Base-by-base conservation (phyloP, 441 rosid genomes). In the Breynia disticha region DNA sequence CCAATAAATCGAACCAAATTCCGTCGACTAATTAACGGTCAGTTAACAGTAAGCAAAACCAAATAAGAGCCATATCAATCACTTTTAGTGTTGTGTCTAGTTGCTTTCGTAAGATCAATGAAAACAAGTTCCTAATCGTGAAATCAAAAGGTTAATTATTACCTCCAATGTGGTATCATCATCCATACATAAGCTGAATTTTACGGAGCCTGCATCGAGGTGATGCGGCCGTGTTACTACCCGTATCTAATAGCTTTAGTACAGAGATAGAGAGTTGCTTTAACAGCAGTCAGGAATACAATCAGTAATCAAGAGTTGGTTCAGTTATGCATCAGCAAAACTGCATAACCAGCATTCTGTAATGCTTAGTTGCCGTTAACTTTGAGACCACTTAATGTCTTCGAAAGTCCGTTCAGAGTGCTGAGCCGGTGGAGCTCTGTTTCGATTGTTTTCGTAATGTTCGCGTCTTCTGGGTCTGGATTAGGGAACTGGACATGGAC, bases 401-500 rank as follows among this genome's bases (percentile, higher is more conserved):
- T 54, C 35, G 62, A 59, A 10, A 76, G 55, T 42, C 83, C 71
- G 47, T 76, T 78, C 64, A 63, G 54, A 56, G 65, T 67, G 20
- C 80, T 79, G 12, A 82, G 76, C 72, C 68, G 75, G 54, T 84
- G 91, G 62, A 93, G 62, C 75, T 84, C 89, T 0, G 81, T 67
- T 71, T 86, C 87, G 19, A 88, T 79, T 39, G 82, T 79, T 73
- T 68, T 66, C 11, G 76, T 75, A 19, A 91, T 83, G 64, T 67
- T 69, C 60, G 65, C 68, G 15, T 82, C 95, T 41, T 75, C 81
- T 0, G 75, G 76, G 61, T 72, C 83, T 19, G 80, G 82, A 53
- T 82, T 83, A 1, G 98, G 96, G 41, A 79, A 60, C 47, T 64
- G 71, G 7, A 91, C 91, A 64, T 91, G 97, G 64, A 88, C 76